Percentiles rank a stretch among this genome's conserved stretches.
These are phyloP conservation scores for Abortiporus biennis DNA, from an alignment of 1,284 basidiomycete genomes.

Conservation along the genomic window DNA sequence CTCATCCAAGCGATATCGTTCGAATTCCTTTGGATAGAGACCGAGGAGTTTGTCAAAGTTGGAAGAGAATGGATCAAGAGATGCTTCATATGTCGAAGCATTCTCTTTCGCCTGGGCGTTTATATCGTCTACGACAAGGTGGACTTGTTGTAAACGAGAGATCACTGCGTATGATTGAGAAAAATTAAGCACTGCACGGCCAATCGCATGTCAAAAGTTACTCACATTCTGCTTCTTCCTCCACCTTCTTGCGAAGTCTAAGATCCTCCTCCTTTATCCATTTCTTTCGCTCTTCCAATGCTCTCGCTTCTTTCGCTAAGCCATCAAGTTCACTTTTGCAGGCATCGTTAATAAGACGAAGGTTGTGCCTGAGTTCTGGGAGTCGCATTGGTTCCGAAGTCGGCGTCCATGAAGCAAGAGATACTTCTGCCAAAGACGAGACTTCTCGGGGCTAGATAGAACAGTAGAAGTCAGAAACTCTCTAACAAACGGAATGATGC, in stretches of 20 bases:
- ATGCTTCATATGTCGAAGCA: slow-evolving; percentile 56
- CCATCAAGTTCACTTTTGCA: slow-evolving; percentile 82
- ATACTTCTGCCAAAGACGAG: slow-evolving; percentile 74
- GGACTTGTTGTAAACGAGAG: slow-evolving; percentile 67
- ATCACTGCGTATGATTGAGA: slow-evolving; percentile 48
- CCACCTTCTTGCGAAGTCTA: slow-evolving; percentile 60
- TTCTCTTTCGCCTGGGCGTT: slow-evolving; percentile 56
- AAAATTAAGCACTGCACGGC: slow-evolving; percentile 10
- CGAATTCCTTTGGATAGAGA: slow-evolving; percentile 76
- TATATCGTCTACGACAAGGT: slow-evolving; percentile 69
- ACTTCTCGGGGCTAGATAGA: slow-evolving; percentile 68
- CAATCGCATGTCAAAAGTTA: slow-evolving; percentile 11
- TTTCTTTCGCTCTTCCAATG: slow-evolving; percentile 73
- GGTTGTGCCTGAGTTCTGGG: slow-evolving; percentile 94
- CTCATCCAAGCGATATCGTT: slow-evolving; percentile 80
- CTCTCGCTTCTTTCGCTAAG: slow-evolving; percentile 84
- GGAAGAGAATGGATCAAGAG: slow-evolving; percentile 66
- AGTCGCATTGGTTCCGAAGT: slow-evolving; percentile 81
- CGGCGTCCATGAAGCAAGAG: slow-evolving; percentile 78
- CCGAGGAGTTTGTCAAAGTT: slow-evolving; percentile 67
- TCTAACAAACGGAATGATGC: slow-evolving; percentile 2
- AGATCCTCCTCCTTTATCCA: slow-evolving; percentile 70
- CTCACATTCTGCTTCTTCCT: slow-evolving; percentile 72
- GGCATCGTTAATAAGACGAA: slow-evolving; percentile 79
- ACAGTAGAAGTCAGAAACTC: slow-evolving; percentile 9